Conservation (phyloP, 345 rosid species). For the Eucalyptus camaldulensis region DNA sequence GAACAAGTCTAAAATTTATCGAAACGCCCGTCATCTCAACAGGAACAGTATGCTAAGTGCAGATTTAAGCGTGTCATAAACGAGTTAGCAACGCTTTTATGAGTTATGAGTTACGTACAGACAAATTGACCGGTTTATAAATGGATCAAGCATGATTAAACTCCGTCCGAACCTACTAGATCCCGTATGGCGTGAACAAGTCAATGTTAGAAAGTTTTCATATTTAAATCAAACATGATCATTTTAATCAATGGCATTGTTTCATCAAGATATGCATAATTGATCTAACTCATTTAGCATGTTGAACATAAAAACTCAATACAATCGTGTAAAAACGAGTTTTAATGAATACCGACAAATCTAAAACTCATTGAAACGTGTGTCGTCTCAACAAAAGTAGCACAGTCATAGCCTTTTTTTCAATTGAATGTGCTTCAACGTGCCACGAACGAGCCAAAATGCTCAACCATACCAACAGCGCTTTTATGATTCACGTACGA, state of each 20-base stretch:
- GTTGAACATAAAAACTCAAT: too few relatives aligned
- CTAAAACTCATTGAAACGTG: too few relatives aligned
- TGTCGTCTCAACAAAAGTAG: background rate
- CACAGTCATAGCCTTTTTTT: background rate
- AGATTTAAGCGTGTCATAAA: background rate
- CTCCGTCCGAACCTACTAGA: fast-evolving
- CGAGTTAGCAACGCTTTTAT: background rate
- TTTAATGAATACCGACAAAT: background rate
- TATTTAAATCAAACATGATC: too few relatives aligned
- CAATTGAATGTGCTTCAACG: background rate
- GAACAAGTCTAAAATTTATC: background rate
- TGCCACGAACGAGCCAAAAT: background rate
- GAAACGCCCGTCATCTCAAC: background rate
- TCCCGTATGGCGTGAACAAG: fast-evolving
- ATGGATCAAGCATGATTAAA: too few relatives aligned
- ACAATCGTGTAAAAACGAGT: fast-evolving
- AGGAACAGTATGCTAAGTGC: background rate
- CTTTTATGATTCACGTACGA: background rate
- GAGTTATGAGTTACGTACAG: too few relatives aligned
- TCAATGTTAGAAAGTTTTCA: background rate
- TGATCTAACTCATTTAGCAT: too few relatives aligned
- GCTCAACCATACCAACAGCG: background rate
- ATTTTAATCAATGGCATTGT: too few relatives aligned
- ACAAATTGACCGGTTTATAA: fast-evolving
- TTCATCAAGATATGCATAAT: background rate